Base-by-base conservation (phyloP, 2,329 filamentous ascomycete genomes). In the Passalora sequoiae region DNA sequence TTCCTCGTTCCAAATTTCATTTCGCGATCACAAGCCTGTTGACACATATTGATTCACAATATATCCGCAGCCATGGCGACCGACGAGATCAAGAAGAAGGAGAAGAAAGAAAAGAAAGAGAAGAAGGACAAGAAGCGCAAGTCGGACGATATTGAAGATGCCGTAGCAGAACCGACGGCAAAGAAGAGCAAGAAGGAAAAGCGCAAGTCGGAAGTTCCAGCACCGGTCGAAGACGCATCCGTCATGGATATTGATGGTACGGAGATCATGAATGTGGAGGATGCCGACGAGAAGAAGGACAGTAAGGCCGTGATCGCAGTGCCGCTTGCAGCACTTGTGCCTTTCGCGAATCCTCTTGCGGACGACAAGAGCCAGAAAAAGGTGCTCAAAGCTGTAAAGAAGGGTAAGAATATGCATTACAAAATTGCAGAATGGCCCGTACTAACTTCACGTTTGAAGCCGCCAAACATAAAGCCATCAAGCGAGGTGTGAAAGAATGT, bases 401-500 rank as follows among this genome's bases (percentile, higher is more conserved):
- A 80, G 62, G 77, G 77, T 74, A 64, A 20, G 66, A 16, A 13
- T 13, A 13, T n/a, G n/a, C n/a, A n/a, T n/a, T n/a, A n/a, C n/a
- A n/a, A n/a, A n/a, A n/a, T n/a, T n/a, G n/a, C n/a, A n/a, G n/a
- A n/a, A n/a, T n/a, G n/a, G n/a, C n/a, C 2, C 13, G n/a, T 35
- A 12, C 13, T 17, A 16, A 35, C 21, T 12, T 6, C 6, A 6
- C 24, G 4, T 6, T 68, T n/a, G n/a, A n/a, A 97, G 92, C 91
- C 58, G 89, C 92, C 60, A 95, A 94, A 72, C 81, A 88, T 72
- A 94, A 94, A 73, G 86, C 87, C 47, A 85, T 98, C 64, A 94
- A 95, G 75, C 89, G 92, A 64, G 92, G 92, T 64, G 92, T 98
- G 56, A 98, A 98, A 72, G 92, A 98, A 73, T 91, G 95, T 64